These are phyloP conservation scores for Umbellularia californica DNA, from an alignment of 164 flowering plant genomes.

Conservation along the genomic window DNA sequence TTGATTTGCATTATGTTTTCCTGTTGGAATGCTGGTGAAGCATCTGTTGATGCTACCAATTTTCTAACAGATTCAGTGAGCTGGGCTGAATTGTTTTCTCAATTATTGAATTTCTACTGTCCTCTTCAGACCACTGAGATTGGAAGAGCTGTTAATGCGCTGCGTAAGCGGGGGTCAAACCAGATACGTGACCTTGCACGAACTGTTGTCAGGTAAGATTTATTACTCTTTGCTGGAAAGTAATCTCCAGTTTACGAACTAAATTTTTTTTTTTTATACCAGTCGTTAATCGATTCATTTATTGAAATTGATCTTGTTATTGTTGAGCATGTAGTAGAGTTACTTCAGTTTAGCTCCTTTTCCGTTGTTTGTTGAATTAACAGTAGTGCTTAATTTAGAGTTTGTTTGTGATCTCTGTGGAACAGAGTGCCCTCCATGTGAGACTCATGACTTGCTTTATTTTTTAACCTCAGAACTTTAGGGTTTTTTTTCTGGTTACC, in stretches of 20 bases:
- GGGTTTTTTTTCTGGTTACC: no score
- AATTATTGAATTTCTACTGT: background rate
- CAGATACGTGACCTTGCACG: slow-evolving; percentile 52
- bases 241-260: background rate
- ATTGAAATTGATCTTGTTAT: no score
- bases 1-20: background rate
- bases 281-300: background rate
- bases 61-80: background rate
- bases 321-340: background rate
- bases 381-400: no score
- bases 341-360: background rate
- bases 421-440: background rate
- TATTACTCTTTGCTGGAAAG: background rate
- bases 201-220: slow-evolving; percentile 56
- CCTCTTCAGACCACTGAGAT: slow-evolving; percentile 73
- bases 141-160: slow-evolving; percentile 72
- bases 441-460: no score
- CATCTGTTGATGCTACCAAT: background rate
- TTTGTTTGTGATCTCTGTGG: no score
- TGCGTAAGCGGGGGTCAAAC: slow-evolving; percentile 60
- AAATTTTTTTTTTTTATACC: no score
- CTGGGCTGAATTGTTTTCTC: background rate
- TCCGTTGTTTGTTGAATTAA: background rate
- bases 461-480: no score
- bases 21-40: background rate